Conservation (phyloP, 2,329 filamentous ascomycete species). For the Sclerotiophoma versabilis region DNA sequence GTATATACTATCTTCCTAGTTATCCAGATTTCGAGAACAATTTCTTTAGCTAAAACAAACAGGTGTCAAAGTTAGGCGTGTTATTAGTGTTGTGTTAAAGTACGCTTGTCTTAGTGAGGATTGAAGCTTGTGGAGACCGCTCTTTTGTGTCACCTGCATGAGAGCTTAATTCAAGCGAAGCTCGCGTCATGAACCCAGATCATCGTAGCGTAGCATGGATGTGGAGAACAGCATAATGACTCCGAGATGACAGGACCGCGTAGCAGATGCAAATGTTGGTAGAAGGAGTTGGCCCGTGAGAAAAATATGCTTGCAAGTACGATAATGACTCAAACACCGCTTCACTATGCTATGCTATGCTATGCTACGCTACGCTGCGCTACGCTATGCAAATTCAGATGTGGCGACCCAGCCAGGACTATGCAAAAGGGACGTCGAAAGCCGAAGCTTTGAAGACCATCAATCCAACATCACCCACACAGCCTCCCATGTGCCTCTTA, state of each 20-base stretch:
- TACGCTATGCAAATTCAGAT: conserved; percentile 11
- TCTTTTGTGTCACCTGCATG: too few relatives aligned
- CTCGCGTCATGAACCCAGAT: conserved; percentile 3
- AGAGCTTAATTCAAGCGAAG: neutral
- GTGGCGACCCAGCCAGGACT: neutral
- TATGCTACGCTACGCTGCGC: conserved; percentile 15
- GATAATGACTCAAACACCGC: neutral
- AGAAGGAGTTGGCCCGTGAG: neutral
- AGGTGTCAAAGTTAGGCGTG: too few relatives aligned
- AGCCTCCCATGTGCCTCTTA: neutral
- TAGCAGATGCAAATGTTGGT: neutral
- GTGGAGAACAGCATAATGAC: neutral
- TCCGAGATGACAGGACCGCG: neutral
- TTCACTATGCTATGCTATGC: conserved; percentile 16
- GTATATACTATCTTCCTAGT: too few relatives aligned
- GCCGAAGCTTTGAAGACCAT: neutral
- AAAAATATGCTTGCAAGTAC: neutral
- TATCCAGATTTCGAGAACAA: too few relatives aligned
- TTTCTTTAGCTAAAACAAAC: too few relatives aligned
- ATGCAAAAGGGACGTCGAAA: conserved; percentile 5
- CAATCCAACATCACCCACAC: neutral
- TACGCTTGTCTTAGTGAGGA: too few relatives aligned
- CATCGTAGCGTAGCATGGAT: neutral
- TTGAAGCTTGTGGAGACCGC: too few relatives aligned
- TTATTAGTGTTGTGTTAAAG: too few relatives aligned